phyloP scores from a whole-genome alignment of 805 yeast genomes.

The Cyberlindnera meyerae region DNA sequence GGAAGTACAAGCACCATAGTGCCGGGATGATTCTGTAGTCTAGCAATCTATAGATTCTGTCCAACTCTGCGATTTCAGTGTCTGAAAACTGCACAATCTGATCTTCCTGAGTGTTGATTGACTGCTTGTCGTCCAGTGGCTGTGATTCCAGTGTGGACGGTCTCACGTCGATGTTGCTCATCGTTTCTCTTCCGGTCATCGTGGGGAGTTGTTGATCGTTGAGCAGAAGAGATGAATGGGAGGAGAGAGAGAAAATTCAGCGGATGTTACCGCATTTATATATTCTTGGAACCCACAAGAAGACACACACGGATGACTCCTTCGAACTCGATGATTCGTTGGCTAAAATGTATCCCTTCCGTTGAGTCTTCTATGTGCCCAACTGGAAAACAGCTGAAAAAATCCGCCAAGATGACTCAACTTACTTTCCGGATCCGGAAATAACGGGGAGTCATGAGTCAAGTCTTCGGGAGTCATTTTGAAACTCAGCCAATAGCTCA shows the following conservation, averaged over 20 bases:
- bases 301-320: too few relatives aligned
- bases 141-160: conserved; percentile 6
- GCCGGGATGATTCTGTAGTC: conserved; percentile 78
- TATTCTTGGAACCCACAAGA: too few relatives aligned
- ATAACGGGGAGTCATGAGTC: conserved; percentile 14
- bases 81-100: conserved; percentile 17
- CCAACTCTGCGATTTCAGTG: conserved; percentile 35
- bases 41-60: conserved; percentile 53
- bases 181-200: too few relatives aligned
- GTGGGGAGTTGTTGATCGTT: not conserved
- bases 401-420: conserved; percentile 13
- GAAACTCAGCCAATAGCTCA: too few relatives aligned
- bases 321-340: too few relatives aligned
- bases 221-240: not conserved
- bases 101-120: not conserved
- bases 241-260: not conserved
- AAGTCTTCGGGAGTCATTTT: conserved; percentile 8
- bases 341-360: too few relatives aligned
- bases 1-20: conserved; percentile 71
- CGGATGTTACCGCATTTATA: too few relatives aligned
- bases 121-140: too few relatives aligned
- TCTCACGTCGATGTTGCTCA: conserved; percentile 15
- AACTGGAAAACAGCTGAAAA: too few relatives aligned
- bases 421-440: conserved; percentile 8
- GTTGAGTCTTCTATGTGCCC: too few relatives aligned